phyloP scores from a whole-genome alignment of 1,284 basidiomycete genomes.

The Pisolithus thermaeus region DNA sequence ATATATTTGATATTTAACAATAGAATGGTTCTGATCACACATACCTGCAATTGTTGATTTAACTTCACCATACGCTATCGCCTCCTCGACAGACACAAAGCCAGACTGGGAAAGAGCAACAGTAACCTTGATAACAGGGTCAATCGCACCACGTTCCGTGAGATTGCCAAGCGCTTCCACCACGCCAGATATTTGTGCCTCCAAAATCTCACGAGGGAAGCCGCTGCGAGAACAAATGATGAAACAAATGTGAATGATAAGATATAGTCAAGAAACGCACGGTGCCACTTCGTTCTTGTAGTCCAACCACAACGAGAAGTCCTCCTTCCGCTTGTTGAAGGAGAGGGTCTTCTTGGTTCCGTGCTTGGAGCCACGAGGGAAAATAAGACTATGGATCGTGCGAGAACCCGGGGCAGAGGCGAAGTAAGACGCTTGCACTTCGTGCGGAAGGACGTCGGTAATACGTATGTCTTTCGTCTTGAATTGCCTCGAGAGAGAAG shows the following conservation, averaged over 20 bases:
- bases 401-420: slow-evolving; percentile 57
- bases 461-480: slow-evolving; percentile 94
- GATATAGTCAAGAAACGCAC: slow-evolving; percentile 36
- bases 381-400: slow-evolving; percentile 68
- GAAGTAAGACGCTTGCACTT: slow-evolving; percentile 73
- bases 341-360: slow-evolving; percentile 81
- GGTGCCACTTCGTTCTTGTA: slow-evolving; percentile 57
- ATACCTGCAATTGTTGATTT: slow-evolving; percentile 71
- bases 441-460: slow-evolving; percentile 65
- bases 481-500: slow-evolving; percentile 85
- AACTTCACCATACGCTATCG: slow-evolving; percentile 68
- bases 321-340: slow-evolving; percentile 68
- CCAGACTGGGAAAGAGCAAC: slow-evolving; percentile 80
- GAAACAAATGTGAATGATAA: not conserved
- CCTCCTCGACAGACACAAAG: slow-evolving; percentile 73
- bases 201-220: slow-evolving; percentile 63
- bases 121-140: slow-evolving; percentile 77
- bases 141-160: slow-evolving; percentile 63
- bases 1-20: slow-evolving; percentile 12
- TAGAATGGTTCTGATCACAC: slow-evolving; percentile 14
- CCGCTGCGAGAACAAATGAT: slow-evolving; percentile 35
- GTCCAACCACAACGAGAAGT: slow-evolving; percentile 68
- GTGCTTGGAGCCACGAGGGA: slow-evolving; percentile 67
- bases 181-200: slow-evolving; percentile 64
- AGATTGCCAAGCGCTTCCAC: slow-evolving; percentile 68